These are phyloP conservation scores for Coprinellus aureogranulatus DNA, from an alignment of 768 basidiomycete genomes.

Conservation along the genomic window DNA sequence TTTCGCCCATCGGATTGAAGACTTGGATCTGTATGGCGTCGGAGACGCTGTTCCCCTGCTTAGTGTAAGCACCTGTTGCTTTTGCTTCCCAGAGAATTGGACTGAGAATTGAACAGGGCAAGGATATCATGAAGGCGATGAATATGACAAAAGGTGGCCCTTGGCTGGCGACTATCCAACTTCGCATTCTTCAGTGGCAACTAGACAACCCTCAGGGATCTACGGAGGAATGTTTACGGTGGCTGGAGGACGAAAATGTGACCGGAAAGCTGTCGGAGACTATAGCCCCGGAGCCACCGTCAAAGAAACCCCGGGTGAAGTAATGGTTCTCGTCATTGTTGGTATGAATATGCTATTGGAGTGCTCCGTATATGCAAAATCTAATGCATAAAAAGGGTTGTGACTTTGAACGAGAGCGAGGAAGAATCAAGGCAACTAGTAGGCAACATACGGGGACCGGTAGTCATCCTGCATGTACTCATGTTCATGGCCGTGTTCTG, in stretches of 20 bases:
- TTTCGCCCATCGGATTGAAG: slow-evolving; percentile 59
- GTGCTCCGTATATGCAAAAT: no score
- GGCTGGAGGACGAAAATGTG: slow-evolving; percentile 56
- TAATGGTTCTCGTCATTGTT: slow-evolving; percentile 9
- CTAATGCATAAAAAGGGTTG: no score
- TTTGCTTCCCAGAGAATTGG: background rate
- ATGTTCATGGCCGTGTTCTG: no score
- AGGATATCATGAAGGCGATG: slow-evolving; percentile 55
- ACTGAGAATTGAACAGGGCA: slow-evolving; percentile 53
- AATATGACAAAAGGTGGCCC: slow-evolving; percentile 58
- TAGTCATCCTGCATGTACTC: no score
- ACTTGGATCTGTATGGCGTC: slow-evolving; percentile 54
- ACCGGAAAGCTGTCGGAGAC: slow-evolving; percentile 39
- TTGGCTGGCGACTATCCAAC: slow-evolving; percentile 64
- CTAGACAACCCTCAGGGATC: slow-evolving; percentile 68
- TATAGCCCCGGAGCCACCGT: slow-evolving; percentile 27
- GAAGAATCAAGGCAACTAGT: no score
- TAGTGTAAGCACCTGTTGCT: slow-evolving; percentile 53
- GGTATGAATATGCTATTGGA: background rate
- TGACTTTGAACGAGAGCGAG: no score
- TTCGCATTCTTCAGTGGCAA: slow-evolving; percentile 82
- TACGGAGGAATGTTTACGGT: slow-evolving; percentile 64
- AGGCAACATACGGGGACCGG: no score
- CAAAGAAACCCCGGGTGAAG: slow-evolving; percentile 40
- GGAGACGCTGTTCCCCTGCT: slow-evolving; percentile 74